These are phyloP conservation scores for Penicillium sp. DNA, from an alignment of 2,329 filamentous ascomycete species.

Conservation along the genomic window DNA sequence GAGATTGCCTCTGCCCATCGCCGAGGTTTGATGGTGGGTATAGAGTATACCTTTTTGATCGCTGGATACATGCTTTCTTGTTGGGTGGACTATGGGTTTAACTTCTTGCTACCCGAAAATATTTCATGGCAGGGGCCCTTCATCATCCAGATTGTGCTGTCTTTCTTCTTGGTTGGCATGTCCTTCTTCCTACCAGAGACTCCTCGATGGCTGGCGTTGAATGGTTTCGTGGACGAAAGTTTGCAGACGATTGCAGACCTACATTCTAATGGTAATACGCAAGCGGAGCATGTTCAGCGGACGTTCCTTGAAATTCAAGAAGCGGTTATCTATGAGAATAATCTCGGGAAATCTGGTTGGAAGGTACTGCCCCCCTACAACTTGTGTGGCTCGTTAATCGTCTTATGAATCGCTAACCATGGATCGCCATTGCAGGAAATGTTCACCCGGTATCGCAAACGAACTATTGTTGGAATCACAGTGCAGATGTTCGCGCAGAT, in stretches of 20 bases:
- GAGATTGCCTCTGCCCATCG: conserved; percentile 38
- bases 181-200: conserved; percentile 40
- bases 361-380: conserved; percentile 18
- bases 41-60: conserved; percentile 39
- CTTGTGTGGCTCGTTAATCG: background rate
- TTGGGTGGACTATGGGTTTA: conserved; percentile 40
- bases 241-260: conserved; percentile 43
- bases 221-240: conserved; percentile 39
- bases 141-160: conserved; percentile 33
- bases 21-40: conserved; percentile 39
- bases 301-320: conserved; percentile 39
- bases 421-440: conserved; percentile 29
- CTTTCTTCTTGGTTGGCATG: conserved; percentile 33
- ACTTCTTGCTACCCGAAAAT: conserved; percentile 32
- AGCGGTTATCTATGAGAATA: conserved; percentile 36
- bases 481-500: conserved; percentile 43
- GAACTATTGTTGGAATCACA: conserved; percentile 41
- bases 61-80: conserved; percentile 40
- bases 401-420: background rate
- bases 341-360: conserved; percentile 34
- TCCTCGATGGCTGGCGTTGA: conserved; percentile 42
- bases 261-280: conserved; percentile 35
- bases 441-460: conserved; percentile 43
- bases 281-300: conserved; percentile 34
- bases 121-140: conserved; percentile 32